A percentile compares a stretch with the other conserved stretches of the same genome.
phyloP scores from a whole-genome alignment of 2,329 filamentous ascomycete genomes.

The Exserohilum turcica region DNA sequence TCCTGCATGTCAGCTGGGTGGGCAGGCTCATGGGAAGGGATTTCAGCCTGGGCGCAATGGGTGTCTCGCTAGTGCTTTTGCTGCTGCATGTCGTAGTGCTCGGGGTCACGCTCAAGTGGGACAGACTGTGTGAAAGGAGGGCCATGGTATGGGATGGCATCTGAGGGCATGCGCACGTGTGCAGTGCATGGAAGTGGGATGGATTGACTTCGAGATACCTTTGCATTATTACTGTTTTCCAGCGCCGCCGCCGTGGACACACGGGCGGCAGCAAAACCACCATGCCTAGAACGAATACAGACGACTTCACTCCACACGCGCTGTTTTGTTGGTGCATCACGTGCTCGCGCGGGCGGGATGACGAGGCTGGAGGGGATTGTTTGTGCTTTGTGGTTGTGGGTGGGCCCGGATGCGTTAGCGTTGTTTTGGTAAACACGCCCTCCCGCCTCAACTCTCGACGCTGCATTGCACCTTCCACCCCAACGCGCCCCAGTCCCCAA shows the following conservation, averaged over 20 bases:
- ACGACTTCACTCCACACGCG: not conserved
- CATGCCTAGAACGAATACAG: not conserved
- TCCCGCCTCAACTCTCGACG: slow-evolving; percentile 26
- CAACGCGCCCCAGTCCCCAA: slow-evolving; percentile 13
- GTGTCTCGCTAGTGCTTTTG: slow-evolving; percentile 51
- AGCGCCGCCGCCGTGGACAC: not conserved
- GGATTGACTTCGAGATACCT: slow-evolving; percentile 16
- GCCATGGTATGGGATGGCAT: slow-evolving; percentile 26
- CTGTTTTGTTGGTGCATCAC: not conserved
- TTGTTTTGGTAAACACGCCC: slow-evolving; percentile 30
- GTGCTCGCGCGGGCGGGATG: not conserved
- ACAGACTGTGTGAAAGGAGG: slow-evolving; percentile 42
- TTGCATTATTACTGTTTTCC: not conserved
- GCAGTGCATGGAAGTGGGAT: not conserved
- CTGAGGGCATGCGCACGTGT: not conserved
- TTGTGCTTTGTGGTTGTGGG: slow-evolving; percentile 21
- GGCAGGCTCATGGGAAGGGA: slow-evolving; percentile 22
- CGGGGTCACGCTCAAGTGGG: slow-evolving; percentile 39
- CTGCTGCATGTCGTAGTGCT: slow-evolving; percentile 56
- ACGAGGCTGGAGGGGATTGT: slow-evolving; percentile 4
- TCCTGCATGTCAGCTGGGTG: slow-evolving; percentile 43
- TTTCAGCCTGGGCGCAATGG: slow-evolving; percentile 39
- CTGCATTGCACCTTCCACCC: slow-evolving; percentile 40
- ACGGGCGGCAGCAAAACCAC: not conserved
- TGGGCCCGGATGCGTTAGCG: slow-evolving; percentile 21